phyloP scores from a whole-genome alignment of 1,284 basidiomycete species.

The Puccinia polysora region DNA sequence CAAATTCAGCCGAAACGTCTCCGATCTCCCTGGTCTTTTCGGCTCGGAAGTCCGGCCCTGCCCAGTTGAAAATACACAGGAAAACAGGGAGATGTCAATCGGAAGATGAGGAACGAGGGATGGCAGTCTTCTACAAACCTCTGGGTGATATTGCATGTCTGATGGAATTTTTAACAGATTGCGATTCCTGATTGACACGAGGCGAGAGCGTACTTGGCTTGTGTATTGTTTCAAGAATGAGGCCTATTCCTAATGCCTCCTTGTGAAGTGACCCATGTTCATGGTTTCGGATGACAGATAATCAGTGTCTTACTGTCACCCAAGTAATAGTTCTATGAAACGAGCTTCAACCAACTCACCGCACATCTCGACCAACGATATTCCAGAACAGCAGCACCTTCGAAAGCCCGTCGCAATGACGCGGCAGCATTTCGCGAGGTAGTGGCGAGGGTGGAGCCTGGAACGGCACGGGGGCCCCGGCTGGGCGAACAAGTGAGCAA shows the following conservation, averaged over 20 bases:
- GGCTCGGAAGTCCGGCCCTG: constrained; percentile 29
- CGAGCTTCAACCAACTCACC: background rate
- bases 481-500: too few relatives aligned
- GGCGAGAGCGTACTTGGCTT: background rate
- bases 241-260: constrained; percentile 5
- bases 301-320: background rate
- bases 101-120: background rate
- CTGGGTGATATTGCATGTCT: constrained; percentile 7
- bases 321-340: background rate
- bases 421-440: too few relatives aligned
- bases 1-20: background rate
- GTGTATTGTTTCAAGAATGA: background rate
- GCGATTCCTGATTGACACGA: background rate
- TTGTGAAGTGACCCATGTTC: background rate
- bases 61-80: background rate
- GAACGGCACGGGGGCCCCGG: too few relatives aligned
- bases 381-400: too few relatives aligned
- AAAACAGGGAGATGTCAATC: background rate
- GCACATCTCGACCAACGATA: constrained; percentile 25
- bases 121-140: background rate
- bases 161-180: background rate
- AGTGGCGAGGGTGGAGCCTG: too few relatives aligned
- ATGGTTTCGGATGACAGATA: background rate
- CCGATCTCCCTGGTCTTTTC: background rate
- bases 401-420: too few relatives aligned